phyloP scores from a whole-genome alignment of 805 yeast species.

The Saccharomyces mikatae region DNA sequence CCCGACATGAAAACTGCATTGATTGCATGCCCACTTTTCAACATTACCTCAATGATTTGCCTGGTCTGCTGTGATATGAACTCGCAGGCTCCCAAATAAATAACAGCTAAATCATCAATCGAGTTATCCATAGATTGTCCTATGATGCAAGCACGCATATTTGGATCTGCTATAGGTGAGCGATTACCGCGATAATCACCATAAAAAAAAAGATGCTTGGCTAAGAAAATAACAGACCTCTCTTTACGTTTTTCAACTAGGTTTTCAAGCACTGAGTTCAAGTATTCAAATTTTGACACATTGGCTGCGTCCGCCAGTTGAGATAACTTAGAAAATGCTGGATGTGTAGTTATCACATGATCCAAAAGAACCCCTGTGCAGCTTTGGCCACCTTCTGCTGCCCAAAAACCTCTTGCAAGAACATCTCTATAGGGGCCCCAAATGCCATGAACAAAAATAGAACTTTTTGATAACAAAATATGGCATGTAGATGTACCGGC shows the following conservation, averaged over 20 bases:
- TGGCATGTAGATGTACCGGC: slow-evolving; percentile 99
- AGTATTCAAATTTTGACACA: slow-evolving; percentile 70
- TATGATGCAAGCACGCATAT: slow-evolving; percentile 84
- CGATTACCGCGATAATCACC: slow-evolving; percentile 97
- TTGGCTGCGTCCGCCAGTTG: slow-evolving; percentile 60
- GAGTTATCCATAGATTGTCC: slow-evolving; percentile 91
- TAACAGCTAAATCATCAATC: slow-evolving; percentile 73
- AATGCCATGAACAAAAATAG: slow-evolving; percentile 89
- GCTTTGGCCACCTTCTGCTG: slow-evolving; percentile 98
- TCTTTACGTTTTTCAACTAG: slow-evolving; percentile 48
- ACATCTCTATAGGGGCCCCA: slow-evolving; percentile 99
- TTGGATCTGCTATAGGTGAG: slow-evolving; percentile 94
- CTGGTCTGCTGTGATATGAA: slow-evolving; percentile 96
- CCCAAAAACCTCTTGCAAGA: slow-evolving; percentile 82
- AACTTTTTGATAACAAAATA: slow-evolving; percentile 73
- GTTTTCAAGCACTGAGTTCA: slow-evolving; percentile 67
- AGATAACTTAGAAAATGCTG: slow-evolving; percentile 70
- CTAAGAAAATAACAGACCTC: slow-evolving; percentile 71
- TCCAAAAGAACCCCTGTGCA: slow-evolving; percentile 93
- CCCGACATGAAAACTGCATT: slow-evolving; percentile 82
- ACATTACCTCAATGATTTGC: slow-evolving; percentile 85
- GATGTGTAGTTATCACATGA: slow-evolving; percentile 80
- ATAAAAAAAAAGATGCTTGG: slow-evolving; percentile 80
- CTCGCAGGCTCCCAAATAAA: slow-evolving; percentile 90
- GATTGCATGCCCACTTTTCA: slow-evolving; percentile 67